Conservation (phyloP, 306 rosid species). For the Begonia masoniana region DNA sequence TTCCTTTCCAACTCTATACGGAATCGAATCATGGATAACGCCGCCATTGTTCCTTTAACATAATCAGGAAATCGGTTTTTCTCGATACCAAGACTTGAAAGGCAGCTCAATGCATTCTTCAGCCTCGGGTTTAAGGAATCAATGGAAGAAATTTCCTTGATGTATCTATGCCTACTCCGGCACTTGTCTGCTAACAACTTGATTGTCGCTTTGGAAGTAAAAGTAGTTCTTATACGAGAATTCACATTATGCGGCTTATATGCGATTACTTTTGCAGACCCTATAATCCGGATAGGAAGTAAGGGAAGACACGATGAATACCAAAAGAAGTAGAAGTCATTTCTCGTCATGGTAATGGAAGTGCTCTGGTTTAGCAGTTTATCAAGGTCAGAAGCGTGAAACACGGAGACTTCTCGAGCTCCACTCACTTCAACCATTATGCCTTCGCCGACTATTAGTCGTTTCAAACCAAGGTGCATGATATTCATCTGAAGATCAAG, state of each 20-base stretch:
- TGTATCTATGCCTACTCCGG: constrained; percentile 22
- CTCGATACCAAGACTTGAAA: no score
- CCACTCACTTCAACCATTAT: constrained; percentile 59
- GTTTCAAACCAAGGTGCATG: constrained; percentile 49
- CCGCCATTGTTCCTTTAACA: constrained; percentile 52
- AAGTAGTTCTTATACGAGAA: constrained; percentile 24
- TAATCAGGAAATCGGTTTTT: constrained; percentile 22
- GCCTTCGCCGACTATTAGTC: constrained; percentile 73
- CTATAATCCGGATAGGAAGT: constrained; percentile 47
- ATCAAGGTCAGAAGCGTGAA: constrained; percentile 35
- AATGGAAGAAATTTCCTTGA: constrained; percentile 30
- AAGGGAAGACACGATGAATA: constrained; percentile 49
- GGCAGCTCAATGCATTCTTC: constrained; percentile 44
- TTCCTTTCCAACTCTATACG: constrained; percentile 57
- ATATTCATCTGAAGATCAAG: constrained; percentile 47
- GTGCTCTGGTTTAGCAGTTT: constrained; percentile 26
- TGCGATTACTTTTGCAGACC: constrained; percentile 55
- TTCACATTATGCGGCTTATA: constrained; percentile 44
- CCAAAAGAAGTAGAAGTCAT: constrained; percentile 31
- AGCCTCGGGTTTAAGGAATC: constrained; percentile 44
- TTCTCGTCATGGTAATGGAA: constrained; percentile 14
- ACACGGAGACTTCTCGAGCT: constrained; percentile 56
- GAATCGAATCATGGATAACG: constrained; percentile 41
- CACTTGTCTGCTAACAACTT: constrained; percentile 81
- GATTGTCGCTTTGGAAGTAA: constrained; percentile 41